Base-by-base conservation (phyloP, 2,329 filamentous ascomycete genomes). In the Paecilomyces formosus region DNA sequence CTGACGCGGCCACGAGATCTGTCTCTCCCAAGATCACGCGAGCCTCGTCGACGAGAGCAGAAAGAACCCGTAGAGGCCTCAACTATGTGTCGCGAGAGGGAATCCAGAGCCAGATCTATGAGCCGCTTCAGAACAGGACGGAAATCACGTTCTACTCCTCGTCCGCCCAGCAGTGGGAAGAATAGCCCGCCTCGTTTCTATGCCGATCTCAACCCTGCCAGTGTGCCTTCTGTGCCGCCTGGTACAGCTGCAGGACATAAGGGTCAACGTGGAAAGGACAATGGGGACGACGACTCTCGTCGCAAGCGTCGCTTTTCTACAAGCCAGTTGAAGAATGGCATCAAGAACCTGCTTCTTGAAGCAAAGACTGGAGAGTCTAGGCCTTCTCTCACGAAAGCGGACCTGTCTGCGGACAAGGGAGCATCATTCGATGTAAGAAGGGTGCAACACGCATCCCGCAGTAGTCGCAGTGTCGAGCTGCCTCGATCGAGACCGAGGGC, bases 101-200 rank as follows among this genome's bases (percentile, higher is more conserved):
- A 18, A 21, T 45, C 39, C 7, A 18, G 39, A 45, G n/a, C 39
- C 39, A 45, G 39, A 21, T 45, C 39, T 15, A 45, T 9, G 39
- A 45, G 39, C 15, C 39, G 39, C 8, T 45, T 45, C n/a, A 45
- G 13, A 2, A 45, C 39, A 11, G n/a, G 15, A 7, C 39, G 5
- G 4, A 45, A 45, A 45, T 21, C 39, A 45, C 39, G 8, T 18
- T 45, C 39, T 8, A 45, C 39, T n/a, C n/a, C 39, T 11, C 39
- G 39, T 21, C 39, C 39, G 39, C 39, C 15, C 5, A 45, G 39
- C 15, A 45, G n/a, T 21, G 22, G n/a, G 21, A 24, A 50, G 12
- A 15, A 33, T 33, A 45, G 57, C 1, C 54, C 22, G 15, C 52
- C 52, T 52, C 59, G 59, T 6, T 61, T 57, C 28, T 61, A 61